Base-by-base conservation (phyloP, 176 grass and related monocot species). In the Phragmites australis region DNA sequence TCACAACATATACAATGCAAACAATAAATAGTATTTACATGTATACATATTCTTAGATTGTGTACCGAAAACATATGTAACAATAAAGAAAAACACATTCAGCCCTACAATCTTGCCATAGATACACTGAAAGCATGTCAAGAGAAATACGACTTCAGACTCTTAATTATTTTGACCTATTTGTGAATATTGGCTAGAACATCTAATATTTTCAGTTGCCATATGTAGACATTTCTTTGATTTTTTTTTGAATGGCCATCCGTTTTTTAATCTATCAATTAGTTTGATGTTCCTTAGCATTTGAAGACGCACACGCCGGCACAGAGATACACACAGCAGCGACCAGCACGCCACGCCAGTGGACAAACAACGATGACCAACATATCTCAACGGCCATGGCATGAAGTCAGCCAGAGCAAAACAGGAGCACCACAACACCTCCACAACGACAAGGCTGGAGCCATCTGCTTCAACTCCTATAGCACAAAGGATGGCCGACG, bases 121-220 rank as follows among this genome's bases (percentile, higher is more conserved):
- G 40, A 69, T 69, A 26, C 30, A 58, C 73, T 23, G 13, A 86
- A 74, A 65, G 19, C 15, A 34, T 66, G 58, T 15, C 18, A 67
- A 16, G 55, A 67, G 18, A 81, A 44, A 41, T 73, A 71, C 8
- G 1, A 23, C n/a, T 59, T 76, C 49, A 57, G 43, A 62, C n/a
- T 68, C 22, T 52, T 55, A 43, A 41, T 51, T 41, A 30, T 23
- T 76, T 48, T 43, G 3, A 41, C 10, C 23, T 53, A 19, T 75
- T 50, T 69, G 8, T 3, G 17, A 45, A 12, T 48, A 68, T 41
- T 60, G 42, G 39, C 22, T 18, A 37, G 46, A 17, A 37, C 41
- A 23, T 60, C 8, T 61, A 50, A 59, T 44, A 25, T n/a, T n/a
- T n/a, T 37, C 34, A 41, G 42, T 30, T 30, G 45, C 11, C 14